These are phyloP conservation scores for Eucalyptus guilfoylei DNA, from an alignment of 345 rosid genomes.

Conservation along the genomic window DNA sequence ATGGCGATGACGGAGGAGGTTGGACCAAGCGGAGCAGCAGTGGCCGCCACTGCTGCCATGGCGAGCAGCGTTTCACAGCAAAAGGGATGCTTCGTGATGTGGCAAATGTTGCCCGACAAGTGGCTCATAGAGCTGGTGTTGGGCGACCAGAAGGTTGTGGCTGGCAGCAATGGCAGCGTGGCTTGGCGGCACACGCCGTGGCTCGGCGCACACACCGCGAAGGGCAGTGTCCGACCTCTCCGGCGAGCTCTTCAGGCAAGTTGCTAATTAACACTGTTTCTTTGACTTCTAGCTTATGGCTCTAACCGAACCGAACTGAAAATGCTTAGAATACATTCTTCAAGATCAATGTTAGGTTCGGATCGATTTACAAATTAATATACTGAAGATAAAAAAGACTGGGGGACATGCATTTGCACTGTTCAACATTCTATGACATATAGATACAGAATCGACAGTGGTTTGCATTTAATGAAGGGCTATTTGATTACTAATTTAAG, in stretches of 20 bases:
- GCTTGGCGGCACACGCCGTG: conserved; percentile 98
- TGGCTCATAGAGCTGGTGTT: conserved; percentile 87
- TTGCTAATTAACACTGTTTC: not conserved
- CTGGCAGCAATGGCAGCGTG: conserved; percentile 76
- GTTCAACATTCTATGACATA: not conserved
- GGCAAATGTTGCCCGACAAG: conserved; percentile 94
- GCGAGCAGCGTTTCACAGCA: conserved; percentile 17
- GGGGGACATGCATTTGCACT: not conserved
- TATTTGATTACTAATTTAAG: not conserved
- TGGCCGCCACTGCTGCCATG: conserved; percentile 8
- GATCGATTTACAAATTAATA: not conserved
- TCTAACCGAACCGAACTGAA: not conserved
- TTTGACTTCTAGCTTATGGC: not conserved
- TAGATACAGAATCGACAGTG: not conserved
- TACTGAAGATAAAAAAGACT: not conserved
- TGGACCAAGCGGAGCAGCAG: conserved; percentile 13
- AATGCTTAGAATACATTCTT: not conserved
- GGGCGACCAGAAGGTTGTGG: conserved; percentile 67
- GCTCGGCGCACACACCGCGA: conserved; percentile 82
- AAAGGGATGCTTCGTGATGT: conserved; percentile 94
- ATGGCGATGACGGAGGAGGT: conserved; percentile 75
- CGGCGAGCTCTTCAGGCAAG: conserved; percentile 92
- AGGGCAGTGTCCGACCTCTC: conserved; percentile 79
- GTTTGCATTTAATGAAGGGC: not conserved
- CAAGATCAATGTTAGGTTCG: not conserved